Evolutionary conservation across 306 rosid genomes (phyloP).

Genomic region (Sechiopsis laciniata): DNA sequence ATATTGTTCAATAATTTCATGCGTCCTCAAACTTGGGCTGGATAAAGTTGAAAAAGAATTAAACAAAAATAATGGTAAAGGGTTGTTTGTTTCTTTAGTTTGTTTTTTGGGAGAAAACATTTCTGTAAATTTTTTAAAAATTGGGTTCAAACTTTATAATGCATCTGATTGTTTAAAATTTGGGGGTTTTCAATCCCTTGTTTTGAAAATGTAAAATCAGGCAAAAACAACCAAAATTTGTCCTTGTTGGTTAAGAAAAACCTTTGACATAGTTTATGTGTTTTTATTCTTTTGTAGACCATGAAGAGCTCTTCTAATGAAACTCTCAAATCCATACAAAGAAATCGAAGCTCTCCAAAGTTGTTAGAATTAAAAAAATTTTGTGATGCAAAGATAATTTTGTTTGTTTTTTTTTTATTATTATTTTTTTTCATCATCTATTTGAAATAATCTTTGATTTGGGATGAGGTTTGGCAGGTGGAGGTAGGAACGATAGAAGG

Average conservation of each 20-base stretch:
- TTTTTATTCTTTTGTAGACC: slow-evolving; percentile 30
- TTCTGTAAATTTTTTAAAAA: neutral
- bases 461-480: no score
- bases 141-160: neutral
- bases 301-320: slow-evolving; percentile 22
- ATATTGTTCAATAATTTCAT: slow-evolving; percentile 2
- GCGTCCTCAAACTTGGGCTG: no score
- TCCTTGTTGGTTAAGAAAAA: neutral
- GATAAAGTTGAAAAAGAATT: no score
- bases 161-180: neutral
- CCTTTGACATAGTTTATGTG: neutral
- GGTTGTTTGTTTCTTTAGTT: no score
- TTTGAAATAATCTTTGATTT: no score
- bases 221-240: neutral
- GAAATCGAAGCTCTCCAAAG: slow-evolving; percentile 24
- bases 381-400: slow-evolving; percentile 34
- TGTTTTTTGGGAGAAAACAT: neutral
- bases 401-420: neutral
- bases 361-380: slow-evolving; percentile 28
- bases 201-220: neutral
- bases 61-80: no score
- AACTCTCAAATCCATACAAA: slow-evolving; percentile 24
- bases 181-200: neutral
- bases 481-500: no score
- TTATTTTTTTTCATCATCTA: no score